Percentiles rank a stretch among this genome's conserved stretches.
Evolutionary conservation across 345 rosid species (phyloP).

Genomic region (Gossypioides kirkii): DNA sequence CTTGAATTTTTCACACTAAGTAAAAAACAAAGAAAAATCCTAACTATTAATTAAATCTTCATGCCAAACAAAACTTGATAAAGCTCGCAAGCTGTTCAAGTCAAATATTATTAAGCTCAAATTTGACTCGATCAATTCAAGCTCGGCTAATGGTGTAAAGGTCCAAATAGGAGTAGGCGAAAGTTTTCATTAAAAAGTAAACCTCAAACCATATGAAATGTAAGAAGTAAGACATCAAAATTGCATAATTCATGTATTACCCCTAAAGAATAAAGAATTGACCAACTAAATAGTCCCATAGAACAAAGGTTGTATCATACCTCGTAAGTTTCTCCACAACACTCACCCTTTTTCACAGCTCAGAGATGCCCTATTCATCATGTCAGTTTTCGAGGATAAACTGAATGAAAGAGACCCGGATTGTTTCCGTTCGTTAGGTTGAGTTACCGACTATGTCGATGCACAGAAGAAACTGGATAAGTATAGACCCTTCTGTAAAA

Average conservation of each 20-base stretch:
- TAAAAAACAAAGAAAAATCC: too few species aligned
- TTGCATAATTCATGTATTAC: background rate
- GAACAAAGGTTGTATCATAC: background rate
- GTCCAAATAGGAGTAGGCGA: background rate
- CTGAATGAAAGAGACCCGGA: background rate
- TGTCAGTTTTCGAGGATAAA: background rate
- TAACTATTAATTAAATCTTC: too few species aligned
- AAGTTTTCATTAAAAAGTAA: background rate
- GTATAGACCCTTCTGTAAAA: background rate
- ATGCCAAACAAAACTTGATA: too few species aligned
- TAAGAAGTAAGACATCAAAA: background rate
- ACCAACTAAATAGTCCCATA: constrained; percentile 4
- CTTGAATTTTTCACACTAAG: too few species aligned
- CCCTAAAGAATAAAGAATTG: background rate
- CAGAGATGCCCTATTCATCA: background rate
- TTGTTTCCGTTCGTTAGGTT: background rate
- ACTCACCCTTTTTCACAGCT: background rate
- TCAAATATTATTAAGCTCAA: too few species aligned
- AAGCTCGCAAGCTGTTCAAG: too few species aligned
- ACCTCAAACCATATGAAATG: background rate
- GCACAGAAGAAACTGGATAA: background rate
- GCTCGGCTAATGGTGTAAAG: background rate
- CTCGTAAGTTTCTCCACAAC: background rate
- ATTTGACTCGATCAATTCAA: too few species aligned
- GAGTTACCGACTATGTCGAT: background rate